These are phyloP conservation scores for Bolboschoenoplectus hybrid DNA, from an alignment of 202 grass and related monocot species.

Conservation along the genomic window DNA sequence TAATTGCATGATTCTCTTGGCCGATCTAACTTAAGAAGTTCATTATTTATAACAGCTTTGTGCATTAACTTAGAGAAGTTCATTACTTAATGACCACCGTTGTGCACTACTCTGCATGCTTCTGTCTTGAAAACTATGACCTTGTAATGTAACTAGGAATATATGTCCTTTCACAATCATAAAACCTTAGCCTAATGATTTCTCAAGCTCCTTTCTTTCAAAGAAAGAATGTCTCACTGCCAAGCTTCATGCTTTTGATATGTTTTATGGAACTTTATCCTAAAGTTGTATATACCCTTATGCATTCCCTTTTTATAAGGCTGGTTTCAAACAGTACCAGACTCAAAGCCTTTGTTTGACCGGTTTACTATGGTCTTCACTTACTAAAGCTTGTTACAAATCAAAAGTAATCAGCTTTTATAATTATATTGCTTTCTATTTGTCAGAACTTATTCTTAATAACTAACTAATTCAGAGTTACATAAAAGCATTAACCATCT, in stretches of 20 bases:
- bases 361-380: constrained; percentile 35
- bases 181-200: constrained; percentile 58
- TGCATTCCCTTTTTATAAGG: constrained; percentile 64
- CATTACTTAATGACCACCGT: background rate
- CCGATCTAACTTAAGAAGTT: background rate
- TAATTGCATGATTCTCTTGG: background rate
- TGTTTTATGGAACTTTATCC: constrained; percentile 37
- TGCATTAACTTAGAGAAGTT: background rate
- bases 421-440: background rate
- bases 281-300: constrained; percentile 35
- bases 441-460: constrained; percentile 23
- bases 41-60: background rate
- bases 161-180: constrained; percentile 57
- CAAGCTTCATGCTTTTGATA: constrained; percentile 57
- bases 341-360: constrained; percentile 52
- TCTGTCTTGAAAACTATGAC: constrained; percentile 46
- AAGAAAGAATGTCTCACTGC: constrained; percentile 67
- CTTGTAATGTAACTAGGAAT: constrained; percentile 33
- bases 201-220: constrained; percentile 41
- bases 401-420: constrained; percentile 42
- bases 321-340: constrained; percentile 57
- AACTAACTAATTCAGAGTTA: background rate
- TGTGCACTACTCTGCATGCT: constrained; percentile 38
- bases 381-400: constrained; percentile 34
- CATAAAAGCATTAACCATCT: background rate